Evolutionary conservation across 2,329 filamentous ascomycete species (phyloP), one percentile per base, ranked within the genome.

Genomic region (Trichoderma semiorbis): DNA sequence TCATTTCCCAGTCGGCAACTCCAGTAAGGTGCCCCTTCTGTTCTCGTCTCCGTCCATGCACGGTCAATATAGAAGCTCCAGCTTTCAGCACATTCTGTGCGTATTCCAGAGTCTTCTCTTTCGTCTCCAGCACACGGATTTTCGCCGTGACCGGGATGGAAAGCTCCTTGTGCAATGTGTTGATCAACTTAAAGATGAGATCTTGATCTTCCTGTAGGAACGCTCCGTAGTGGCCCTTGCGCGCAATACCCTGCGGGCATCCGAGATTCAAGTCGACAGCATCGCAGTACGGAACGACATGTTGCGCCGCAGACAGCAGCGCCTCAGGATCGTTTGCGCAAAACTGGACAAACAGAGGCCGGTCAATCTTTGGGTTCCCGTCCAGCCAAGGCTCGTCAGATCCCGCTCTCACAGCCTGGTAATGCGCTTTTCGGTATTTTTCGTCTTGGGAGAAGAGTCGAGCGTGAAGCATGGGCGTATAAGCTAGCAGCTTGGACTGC

Each of bases 11-110:
- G 82, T 99, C 94, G 5, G 96, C 96, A 43, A 98, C 77, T 0
- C 96, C 96, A 0, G 96, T 99, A 78, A 97, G 88, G 79, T 99
- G 96, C 0, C 96, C 95, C 83, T 99, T 99, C 80, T 98, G 95
- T 78, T 98, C 94, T 74, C 96, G 86, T 74, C 89, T 88, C 43
- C 96, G 87, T 0, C 96, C 96, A 83, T 99, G 96, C 0, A 99
- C 93, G 0, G 96, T 96, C 73, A 99, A 86, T 70, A 98, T 95
- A 76, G 93, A 98, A 3, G 96, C 96, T 14, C 96, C 96, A 0
- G 96, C 95, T 4, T 86, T 88, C 7, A 99, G 82, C 1, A 98
- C 92, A 81, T 93, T 97, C 77, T 90, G 90, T 14, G 96, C 96
- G 81, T 99, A 99, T 58, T 90, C 91, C 74, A 99, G 83, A 0